Evolutionary conservation across 2,329 filamentous ascomycete species (phyloP), one percentile per base, ranked within the genome.

Genomic region (Peltaster fructicola): DNA sequence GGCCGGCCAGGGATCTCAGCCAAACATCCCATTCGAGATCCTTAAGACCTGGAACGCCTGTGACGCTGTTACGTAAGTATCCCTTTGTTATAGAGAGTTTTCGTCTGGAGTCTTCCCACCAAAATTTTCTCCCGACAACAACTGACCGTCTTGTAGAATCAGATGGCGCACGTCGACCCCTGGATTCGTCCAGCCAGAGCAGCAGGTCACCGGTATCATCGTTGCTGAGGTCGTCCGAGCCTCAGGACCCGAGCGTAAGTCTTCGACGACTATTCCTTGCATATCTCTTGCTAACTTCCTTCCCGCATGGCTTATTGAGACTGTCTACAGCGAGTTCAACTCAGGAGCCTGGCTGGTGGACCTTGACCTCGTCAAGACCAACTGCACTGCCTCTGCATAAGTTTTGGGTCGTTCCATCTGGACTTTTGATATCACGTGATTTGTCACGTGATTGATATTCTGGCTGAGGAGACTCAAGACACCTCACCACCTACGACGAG

Each of bases 311-410:
- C 32, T 39, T 21, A 42, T 47, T 30, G 29, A 35, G 12, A 39
- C 33, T 4, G 37, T 46, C 11, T 45, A 40, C 28, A 40, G 36
- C 9, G 45, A 48, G 18, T 47, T 48, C 29, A 43, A 48, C 30
- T 30, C 39, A 9, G 45, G 34, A 10, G 41, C 40, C 14, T 48
- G 45, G 44, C 34, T 48, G 20, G 32, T 38, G 29, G 43, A 45
- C 28, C 26, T 45, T 15, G 20, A n/a, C n/a, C n/a, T n/a, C n/a
- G n/a, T n/a, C n/a, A n/a, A n/a, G n/a, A n/a, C n/a, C n/a, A n/a
- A n/a, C n/a, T n/a, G n/a, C n/a, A n/a, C n/a, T n/a, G n/a, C n/a
- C n/a, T n/a, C n/a, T n/a, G n/a, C n/a, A n/a, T n/a, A n/a, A n/a
- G n/a, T n/a, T n/a, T n/a, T n/a, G n/a, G n/a, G n/a, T n/a, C n/a